Evolutionary conservation across 768 basidiomycete genomes (phyloP), one percentile per base, ranked within the genome.

Genomic region (Hirschioporus abietinus): DNA sequence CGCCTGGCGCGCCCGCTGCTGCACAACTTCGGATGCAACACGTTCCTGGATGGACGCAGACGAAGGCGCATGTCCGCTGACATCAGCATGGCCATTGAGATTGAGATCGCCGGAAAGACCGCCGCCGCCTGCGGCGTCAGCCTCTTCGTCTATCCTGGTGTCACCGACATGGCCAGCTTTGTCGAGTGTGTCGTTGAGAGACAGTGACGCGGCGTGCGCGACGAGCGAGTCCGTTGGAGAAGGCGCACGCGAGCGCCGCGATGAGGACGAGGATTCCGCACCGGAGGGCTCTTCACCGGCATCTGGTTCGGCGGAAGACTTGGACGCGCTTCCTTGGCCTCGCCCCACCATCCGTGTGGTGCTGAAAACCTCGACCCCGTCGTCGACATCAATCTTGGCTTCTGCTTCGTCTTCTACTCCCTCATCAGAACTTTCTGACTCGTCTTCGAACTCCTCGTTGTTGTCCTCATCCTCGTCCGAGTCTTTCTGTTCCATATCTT

Each of bases 11-110:
- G 84, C 82, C 2, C 86, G 87, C 63, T 77, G 72, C 72, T 86
- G 88, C 1, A 81, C 76, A 23, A 92, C 77, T 70, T 93, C 87
- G 12, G 82, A 78, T 4, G 86, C 78, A 23, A 93, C 90, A 63
- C 84, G 85, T 25, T 82, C 80, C 68, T 84, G 84, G 62, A 94
- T 78, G 18, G 79, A 77, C 15, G 78, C 72, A 58, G 83, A 81
- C 1, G 84, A 83, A 57, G 74, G 74, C 30, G 30, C 30, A 8
- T 30, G 30, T 30, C 30, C 30, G 30, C 30, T 30, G 30, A 8
- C 30, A 30, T 30, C 30, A 2, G 18, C 84, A 78, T 23, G 82
- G 78, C 9, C 85, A 86, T 64, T 78, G 79, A 58, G 85, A 83
- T 67, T 83, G 83, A 12, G 85, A 86, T 70, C 84, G 77, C 30